These are phyloP conservation scores for Trypanosoma conorhini DNA, from an alignment of 208 protist genomes.

Conservation along the genomic window DNA sequence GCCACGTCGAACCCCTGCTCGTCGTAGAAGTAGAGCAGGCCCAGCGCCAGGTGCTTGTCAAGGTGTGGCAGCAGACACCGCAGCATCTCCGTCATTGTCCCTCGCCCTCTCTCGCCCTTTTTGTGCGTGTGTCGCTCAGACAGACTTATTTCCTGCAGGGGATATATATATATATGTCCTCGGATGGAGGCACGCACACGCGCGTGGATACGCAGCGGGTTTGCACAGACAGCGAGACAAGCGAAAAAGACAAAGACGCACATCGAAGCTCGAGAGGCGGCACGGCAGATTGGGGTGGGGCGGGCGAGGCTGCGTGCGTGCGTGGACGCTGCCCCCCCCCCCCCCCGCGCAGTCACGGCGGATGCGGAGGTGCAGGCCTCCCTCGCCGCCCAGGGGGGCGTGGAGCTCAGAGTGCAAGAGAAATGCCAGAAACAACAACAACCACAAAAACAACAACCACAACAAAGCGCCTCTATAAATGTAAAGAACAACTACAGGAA, in stretches of 20 bases:
- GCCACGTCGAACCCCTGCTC: slow-evolving; percentile 67
- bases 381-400: background rate
- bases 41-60: slow-evolving; percentile 88
- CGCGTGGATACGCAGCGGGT: background rate
- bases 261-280: background rate
- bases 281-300: background rate
- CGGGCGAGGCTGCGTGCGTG: too few relatives aligned
- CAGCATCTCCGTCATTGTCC: slow-evolving; percentile 67
- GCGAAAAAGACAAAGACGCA: background rate
- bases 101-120: background rate
- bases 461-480: background rate
- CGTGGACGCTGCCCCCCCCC: background rate
- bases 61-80: slow-evolving; percentile 71
- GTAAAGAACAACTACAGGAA: background rate
- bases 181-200: background rate
- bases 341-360: background rate
- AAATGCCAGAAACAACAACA: background rate
- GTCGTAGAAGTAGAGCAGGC: slow-evolving; percentile 74
- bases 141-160: background rate
- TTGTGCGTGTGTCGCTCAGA: background rate
- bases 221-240: background rate
- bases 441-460: background rate
- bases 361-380: background rate
- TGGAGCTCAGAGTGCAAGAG: background rate
- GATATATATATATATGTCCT: background rate